These are phyloP conservation scores for Cnidoscolus chayamansa DNA, from an alignment of 441 rosid species.

Conservation along the genomic window DNA sequence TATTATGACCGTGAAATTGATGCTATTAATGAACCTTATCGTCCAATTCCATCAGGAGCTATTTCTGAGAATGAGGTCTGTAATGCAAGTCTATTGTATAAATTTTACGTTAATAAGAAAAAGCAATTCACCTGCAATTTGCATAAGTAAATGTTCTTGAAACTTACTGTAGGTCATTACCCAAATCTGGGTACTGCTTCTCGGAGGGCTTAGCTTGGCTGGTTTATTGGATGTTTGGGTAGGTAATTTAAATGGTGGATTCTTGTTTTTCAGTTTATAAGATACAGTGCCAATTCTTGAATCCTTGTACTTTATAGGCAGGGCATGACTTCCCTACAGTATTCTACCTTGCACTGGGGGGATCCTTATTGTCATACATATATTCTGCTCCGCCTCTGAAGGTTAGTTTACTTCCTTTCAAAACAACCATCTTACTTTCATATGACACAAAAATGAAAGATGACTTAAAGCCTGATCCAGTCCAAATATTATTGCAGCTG, in stretches of 20 bases:
- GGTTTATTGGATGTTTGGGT: conserved; percentile 89
- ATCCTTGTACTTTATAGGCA: conserved; percentile 51
- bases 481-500: conserved; percentile 51
- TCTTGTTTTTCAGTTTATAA: neutral
- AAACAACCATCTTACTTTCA: conserved; percentile 5
- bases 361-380: conserved; percentile 84
- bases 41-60: conserved; percentile 94
- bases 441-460: neutral
- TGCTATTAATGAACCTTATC: conserved; percentile 96
- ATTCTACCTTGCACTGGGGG: conserved; percentile 91
- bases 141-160: conserved; percentile 4
- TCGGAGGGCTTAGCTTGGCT: conserved; percentile 81
- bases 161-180: conserved; percentile 61
- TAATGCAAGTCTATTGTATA: neutral
- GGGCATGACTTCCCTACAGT: conserved; percentile 74
- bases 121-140: neutral
- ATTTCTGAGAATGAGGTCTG: conserved; percentile 90
- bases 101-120: neutral
- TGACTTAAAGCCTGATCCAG: conserved; percentile 24
- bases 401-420: conserved; percentile 40
- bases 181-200: conserved; percentile 84
- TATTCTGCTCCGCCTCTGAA: conserved; percentile 99
- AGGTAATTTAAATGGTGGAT: conserved; percentile 32
- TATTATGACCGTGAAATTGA: conserved; percentile 96
- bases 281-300: conserved; percentile 21